Conservation (phyloP, 345 rosid genomes). For the Rhodamnia argentea region DNA sequence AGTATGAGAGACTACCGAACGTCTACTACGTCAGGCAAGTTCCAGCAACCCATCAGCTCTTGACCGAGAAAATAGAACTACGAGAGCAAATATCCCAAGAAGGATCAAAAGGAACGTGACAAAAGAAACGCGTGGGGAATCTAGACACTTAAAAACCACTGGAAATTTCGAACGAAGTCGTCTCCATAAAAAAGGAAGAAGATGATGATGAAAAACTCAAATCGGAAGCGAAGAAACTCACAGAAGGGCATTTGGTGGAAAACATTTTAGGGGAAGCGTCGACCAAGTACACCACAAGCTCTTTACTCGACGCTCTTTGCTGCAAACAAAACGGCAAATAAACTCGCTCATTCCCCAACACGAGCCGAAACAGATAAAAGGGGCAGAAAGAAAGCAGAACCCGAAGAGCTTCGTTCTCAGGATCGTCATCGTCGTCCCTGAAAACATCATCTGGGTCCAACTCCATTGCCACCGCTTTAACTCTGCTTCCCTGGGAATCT, state of each 20-base stretch:
- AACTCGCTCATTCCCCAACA: neutral
- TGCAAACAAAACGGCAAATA: conserved; percentile 6
- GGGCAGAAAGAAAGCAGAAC: conserved; percentile 5
- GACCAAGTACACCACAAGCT: conserved; percentile 58
- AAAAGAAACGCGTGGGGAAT: neutral
- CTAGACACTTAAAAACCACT: neutral
- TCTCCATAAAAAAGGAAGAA: neutral
- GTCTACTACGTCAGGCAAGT: too few species aligned
- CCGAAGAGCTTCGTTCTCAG: conserved; percentile 46
- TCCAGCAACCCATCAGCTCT: too few species aligned
- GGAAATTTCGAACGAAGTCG: neutral
- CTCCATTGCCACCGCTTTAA: conserved; percentile 22
- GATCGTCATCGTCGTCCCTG: conserved; percentile 78
- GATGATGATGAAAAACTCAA: neutral
- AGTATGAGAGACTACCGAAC: too few species aligned
- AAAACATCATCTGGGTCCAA: conserved; percentile 88
- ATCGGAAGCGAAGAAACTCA: conserved; percentile 14
- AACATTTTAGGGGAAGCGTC: conserved; percentile 95
- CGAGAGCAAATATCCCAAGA: too few species aligned
- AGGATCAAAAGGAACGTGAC: neutral
- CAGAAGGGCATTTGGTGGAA: conserved; percentile 33
- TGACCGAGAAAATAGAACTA: too few species aligned
- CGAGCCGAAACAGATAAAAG: neutral
- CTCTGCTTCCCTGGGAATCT: neutral
- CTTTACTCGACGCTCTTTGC: conserved; percentile 61